These are phyloP conservation scores for Melampsora americana DNA, from an alignment of 1,284 basidiomycete species.

Conservation along the genomic window DNA sequence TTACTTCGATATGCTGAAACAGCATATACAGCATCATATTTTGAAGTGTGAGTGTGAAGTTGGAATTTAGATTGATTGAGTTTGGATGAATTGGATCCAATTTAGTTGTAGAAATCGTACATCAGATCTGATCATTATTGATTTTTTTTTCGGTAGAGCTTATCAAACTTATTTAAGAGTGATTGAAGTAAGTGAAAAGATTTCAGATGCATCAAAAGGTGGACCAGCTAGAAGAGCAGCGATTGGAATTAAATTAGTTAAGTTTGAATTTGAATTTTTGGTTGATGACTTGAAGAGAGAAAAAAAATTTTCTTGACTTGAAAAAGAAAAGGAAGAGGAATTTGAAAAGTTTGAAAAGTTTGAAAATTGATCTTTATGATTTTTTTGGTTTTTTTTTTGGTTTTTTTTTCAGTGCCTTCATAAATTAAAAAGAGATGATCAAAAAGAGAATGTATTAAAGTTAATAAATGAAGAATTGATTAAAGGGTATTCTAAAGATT, in stretches of 20 bases:
- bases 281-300: too few species aligned
- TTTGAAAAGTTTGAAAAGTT: too few species aligned
- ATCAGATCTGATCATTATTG: constrained; percentile 53
- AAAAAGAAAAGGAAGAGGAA: too few species aligned
- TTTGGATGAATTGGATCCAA: neutral
- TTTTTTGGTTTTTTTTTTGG: too few species aligned
- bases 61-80: too few species aligned
- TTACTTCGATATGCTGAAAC: constrained; percentile 80
- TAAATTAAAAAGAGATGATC: too few species aligned
- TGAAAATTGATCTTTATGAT: too few species aligned
- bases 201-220: constrained; percentile 38
- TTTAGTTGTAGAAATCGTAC: too few species aligned
- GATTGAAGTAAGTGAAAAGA: constrained; percentile 65
- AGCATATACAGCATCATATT: constrained; percentile 70
- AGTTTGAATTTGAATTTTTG: too few species aligned
- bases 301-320: too few species aligned
- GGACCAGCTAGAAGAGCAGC: constrained; percentile 40
- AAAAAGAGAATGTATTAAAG: neutral
- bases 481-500: constrained; percentile 35
- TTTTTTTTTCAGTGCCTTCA: too few species aligned
- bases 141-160: too few species aligned
- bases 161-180: constrained; percentile 77
- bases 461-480: constrained; percentile 18
- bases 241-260: constrained; percentile 38
- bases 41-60: constrained; percentile 52